These are phyloP conservation scores for Chalciporus sphaerocephalus DNA, from an alignment of 768 basidiomycete species.

Conservation along the genomic window DNA sequence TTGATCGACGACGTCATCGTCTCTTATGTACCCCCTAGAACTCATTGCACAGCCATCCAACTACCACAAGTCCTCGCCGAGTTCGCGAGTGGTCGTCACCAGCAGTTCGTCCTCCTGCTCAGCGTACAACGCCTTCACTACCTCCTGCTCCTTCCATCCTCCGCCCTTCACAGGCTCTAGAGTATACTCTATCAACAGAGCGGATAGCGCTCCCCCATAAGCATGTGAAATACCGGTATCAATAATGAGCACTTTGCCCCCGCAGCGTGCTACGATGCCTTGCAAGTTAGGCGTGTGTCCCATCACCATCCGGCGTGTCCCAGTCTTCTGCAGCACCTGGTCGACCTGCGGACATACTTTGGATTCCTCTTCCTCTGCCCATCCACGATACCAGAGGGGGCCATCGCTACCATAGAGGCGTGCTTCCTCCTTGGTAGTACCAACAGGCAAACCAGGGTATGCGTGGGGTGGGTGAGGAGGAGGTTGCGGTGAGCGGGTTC, in stretches of 20 bases:
- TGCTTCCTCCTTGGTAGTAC: constrained; percentile 60
- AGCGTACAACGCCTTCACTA: constrained; percentile 34
- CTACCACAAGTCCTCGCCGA: constrained; percentile 23
- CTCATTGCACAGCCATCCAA: neutral
- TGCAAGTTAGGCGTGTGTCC: constrained; percentile 93
- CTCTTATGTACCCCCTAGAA: constrained; percentile 10
- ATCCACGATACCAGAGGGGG: constrained; percentile 93
- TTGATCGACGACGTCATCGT: constrained; percentile 19
- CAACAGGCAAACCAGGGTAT: constrained; percentile 67
- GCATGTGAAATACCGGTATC: constrained; percentile 97
- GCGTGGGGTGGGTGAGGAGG: constrained; percentile 76
- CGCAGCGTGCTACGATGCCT: constrained; percentile 81
- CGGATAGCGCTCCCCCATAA: constrained; percentile 89
- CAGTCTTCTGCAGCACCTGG: constrained; percentile 64
- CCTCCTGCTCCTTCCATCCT: constrained; percentile 34
- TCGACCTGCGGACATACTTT: constrained; percentile 69
- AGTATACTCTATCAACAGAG: constrained; percentile 81
- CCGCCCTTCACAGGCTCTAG: constrained; percentile 54
- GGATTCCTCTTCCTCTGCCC: constrained; percentile 73
- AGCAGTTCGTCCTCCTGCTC: constrained; percentile 31
- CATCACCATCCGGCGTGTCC: constrained; percentile 88
- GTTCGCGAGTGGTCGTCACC: constrained; percentile 22
- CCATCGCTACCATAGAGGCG: constrained; percentile 74
- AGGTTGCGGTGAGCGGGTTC: constrained; percentile 58
- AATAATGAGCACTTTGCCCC: constrained; percentile 92